Percentiles rank a stretch among this genome's conserved stretches.
These are phyloP conservation scores for Parietaria judaica DNA, from an alignment of 306 rosid species.

Conservation along the genomic window DNA sequence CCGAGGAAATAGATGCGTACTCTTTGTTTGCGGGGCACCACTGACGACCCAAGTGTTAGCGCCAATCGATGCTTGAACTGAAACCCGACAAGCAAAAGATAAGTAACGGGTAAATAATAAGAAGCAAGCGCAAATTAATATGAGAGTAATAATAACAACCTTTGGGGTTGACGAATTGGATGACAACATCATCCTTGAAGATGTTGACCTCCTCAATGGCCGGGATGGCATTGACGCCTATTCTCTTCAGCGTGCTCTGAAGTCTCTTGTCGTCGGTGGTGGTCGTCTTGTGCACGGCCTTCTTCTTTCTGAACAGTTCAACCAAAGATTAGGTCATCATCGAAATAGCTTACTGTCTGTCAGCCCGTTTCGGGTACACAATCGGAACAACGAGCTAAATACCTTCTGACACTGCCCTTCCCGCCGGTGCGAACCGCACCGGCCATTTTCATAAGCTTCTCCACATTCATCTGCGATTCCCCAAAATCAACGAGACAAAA, in stretches of 20 bases:
- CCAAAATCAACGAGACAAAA: neutral
- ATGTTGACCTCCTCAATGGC: slow-evolving; percentile 96
- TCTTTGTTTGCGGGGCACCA: slow-evolving; percentile 92
- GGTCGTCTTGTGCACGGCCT: slow-evolving; percentile 97
- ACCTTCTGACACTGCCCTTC: slow-evolving; percentile 94
- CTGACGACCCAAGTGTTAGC: slow-evolving; percentile 99
- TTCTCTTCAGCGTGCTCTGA: slow-evolving; percentile 96
- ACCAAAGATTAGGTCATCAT: neutral
- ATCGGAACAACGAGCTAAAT: neutral
- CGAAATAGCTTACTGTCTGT: too few species aligned
- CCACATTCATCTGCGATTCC: slow-evolving; percentile 91
- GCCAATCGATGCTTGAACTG: slow-evolving; percentile 99
- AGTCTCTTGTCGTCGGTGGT: slow-evolving; percentile 95
- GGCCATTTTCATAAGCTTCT: slow-evolving; percentile 81
- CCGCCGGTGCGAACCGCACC: slow-evolving; percentile 98
- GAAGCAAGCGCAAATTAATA: neutral
- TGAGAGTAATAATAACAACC: slow-evolving; percentile 29
- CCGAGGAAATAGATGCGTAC: slow-evolving; percentile 30
- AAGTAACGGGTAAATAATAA: neutral
- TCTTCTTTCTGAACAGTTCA: slow-evolving; percentile 69
- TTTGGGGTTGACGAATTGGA: slow-evolving; percentile 86
- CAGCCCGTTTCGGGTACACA: too few species aligned
- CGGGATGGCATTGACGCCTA: slow-evolving; percentile 94
- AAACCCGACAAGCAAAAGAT: slow-evolving; percentile 3
- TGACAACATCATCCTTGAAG: slow-evolving; percentile 90